phyloP scores from a whole-genome alignment of 192 early-diverging fungal species.

The Pilaira anomala region DNA sequence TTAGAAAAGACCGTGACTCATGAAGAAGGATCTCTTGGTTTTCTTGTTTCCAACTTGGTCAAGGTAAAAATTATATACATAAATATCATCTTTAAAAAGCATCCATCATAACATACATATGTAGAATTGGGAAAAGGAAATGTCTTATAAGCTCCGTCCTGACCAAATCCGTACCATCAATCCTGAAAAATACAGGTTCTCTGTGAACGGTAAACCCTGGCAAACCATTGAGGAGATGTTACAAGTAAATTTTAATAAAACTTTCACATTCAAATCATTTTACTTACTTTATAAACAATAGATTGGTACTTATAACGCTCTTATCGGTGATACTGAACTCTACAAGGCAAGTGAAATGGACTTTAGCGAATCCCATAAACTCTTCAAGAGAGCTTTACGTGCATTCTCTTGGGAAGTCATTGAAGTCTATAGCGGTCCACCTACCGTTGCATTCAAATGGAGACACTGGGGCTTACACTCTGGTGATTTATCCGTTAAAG shows the following conservation, averaged over 20 bases:
- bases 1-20: conserved; percentile 38
- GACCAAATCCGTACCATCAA: conserved; percentile 45
- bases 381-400: conserved; percentile 40
- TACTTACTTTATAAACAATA: neutral
- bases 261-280: neutral
- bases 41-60: conserved; percentile 42
- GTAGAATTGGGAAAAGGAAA: conserved; percentile 50
- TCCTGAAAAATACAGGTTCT: conserved; percentile 41
- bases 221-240: conserved; percentile 45
- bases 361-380: conserved; percentile 42
- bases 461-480: conserved; percentile 41
- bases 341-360: conserved; percentile 41
- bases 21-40: conserved; percentile 38
- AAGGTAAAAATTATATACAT: conserved; percentile 27
- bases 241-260: conserved; percentile 7
- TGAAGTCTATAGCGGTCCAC: conserved; percentile 45
- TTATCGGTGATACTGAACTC: conserved; percentile 43
- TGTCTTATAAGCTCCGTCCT: conserved; percentile 40
- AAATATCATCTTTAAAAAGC: neutral
- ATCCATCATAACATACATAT: neutral
- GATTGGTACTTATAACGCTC: conserved; percentile 47
- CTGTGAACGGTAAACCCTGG: conserved; percentile 40
- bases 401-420: conserved; percentile 45
- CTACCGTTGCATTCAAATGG: conserved; percentile 47
- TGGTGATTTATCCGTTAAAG: conserved; percentile 33